Evolutionary conservation across 176 grass and related monocot genomes (phyloP).

Genomic region (bread wheat (Triticum aestivum)): IWGSC_CS_RefSeq_v2.1 NC_057811.1:49761667-49762166

Average conservation of each 20-base stretch:
- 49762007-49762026: not conserved
- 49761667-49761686: not conserved
- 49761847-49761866: not conserved
- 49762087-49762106: not conserved
- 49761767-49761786: not conserved
- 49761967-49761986: not conserved
- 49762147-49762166: not conserved
- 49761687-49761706: not conserved
- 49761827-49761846: not conserved
- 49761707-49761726: too few species aligned
- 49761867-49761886: not conserved
- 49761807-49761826: constrained; percentile 13
- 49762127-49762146: not conserved
- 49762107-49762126: not conserved
- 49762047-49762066: not conserved
- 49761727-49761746: not conserved
- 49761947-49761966: not conserved
- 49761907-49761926: constrained; percentile 1
- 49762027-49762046: not conserved
- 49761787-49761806: not conserved
- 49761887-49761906: not conserved
- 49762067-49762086: not conserved
- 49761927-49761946: not conserved
- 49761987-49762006: not conserved
- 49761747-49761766: not conserved